Evolutionary conservation across 2,329 filamentous ascomycete genomes (phyloP).

Genomic region (Cryphonectria carpinicola): DNA sequence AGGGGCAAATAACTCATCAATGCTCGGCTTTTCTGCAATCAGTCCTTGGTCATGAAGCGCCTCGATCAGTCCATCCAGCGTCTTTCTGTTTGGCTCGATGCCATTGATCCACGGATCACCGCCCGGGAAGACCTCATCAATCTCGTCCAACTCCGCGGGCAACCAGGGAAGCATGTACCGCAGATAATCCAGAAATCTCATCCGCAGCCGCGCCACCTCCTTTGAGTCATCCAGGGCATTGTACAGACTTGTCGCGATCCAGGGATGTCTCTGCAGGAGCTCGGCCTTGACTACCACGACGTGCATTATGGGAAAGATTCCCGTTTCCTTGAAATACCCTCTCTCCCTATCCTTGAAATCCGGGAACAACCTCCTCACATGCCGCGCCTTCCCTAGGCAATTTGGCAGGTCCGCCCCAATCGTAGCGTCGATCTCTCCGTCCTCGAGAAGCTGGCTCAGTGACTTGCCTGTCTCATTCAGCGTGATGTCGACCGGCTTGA

Average conservation of each 20-base stretch:
- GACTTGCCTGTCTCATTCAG: constrained; percentile 36
- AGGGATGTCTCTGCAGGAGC: constrained; percentile 37
- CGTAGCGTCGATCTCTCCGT: constrained; percentile 43
- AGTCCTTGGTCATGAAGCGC: constrained; percentile 38
- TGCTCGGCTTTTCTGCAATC: constrained; percentile 34
- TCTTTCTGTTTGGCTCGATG: constrained; percentile 38
- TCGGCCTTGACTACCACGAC: constrained; percentile 27
- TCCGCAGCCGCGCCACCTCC: constrained; percentile 36
- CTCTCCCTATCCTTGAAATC: constrained; percentile 41
- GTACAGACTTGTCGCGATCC: constrained; percentile 37
- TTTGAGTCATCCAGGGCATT: constrained; percentile 40
- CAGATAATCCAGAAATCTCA: constrained; percentile 36
- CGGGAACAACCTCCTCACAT: constrained; percentile 40
- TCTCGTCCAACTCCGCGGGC: constrained; percentile 38
- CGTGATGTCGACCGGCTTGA: constrained; percentile 35
- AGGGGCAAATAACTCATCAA: constrained; percentile 34
- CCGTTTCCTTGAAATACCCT: constrained; percentile 34
- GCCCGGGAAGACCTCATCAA: constrained; percentile 38
- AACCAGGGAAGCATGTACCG: constrained; percentile 44
- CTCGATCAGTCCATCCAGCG: constrained; percentile 38
- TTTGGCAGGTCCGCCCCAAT: constrained; percentile 40
- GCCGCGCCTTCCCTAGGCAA: constrained; percentile 36
- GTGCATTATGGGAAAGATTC: constrained; percentile 24
- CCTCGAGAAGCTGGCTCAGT: constrained; percentile 38
- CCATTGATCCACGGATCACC: constrained; percentile 42